Percentiles rank a stretch among this genome's conserved stretches.
phyloP scores from a whole-genome alignment of 345 rosid genomes.

The Gossypium sturtianum region DNA sequence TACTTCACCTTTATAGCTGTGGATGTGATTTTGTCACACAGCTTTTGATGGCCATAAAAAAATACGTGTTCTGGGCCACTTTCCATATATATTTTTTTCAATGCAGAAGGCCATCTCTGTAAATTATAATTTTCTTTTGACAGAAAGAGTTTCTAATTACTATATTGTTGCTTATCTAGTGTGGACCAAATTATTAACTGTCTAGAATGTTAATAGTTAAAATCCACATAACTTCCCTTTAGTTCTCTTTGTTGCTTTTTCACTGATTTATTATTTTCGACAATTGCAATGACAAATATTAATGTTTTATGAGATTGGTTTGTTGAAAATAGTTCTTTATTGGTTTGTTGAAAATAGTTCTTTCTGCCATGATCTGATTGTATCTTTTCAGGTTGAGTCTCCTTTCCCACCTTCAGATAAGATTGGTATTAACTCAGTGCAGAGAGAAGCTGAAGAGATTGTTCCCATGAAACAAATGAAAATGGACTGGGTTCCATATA shows the following conservation, averaged over 20 bases:
- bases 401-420: conserved; percentile 96
- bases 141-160: background rate
- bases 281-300: background rate
- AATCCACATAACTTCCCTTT: background rate
- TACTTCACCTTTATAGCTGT: background rate
- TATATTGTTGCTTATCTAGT: background rate
- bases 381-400: conserved; percentile 58
- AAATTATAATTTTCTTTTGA: background rate
- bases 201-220: background rate
- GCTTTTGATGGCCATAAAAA: background rate
- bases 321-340: conserved; percentile 3
- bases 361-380: background rate
- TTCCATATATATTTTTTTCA: background rate
- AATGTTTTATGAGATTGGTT: background rate
- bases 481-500: conserved; percentile 98
- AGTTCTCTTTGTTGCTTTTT: background rate
- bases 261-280: background rate
- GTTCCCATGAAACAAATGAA: conserved; percentile 98
- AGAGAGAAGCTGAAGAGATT: conserved; percentile 90
- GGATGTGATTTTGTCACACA: background rate
- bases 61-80: background rate
- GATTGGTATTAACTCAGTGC: conserved; percentile 95
- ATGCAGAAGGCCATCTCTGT: background rate
- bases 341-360: conserved; percentile 5
- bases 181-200: background rate